A percentile compares a stretch with the other conserved stretches of the same genome.
Evolutionary conservation across 1,284 basidiomycete species (phyloP).

Genomic region (Cystobasidium pallidum): DNA sequence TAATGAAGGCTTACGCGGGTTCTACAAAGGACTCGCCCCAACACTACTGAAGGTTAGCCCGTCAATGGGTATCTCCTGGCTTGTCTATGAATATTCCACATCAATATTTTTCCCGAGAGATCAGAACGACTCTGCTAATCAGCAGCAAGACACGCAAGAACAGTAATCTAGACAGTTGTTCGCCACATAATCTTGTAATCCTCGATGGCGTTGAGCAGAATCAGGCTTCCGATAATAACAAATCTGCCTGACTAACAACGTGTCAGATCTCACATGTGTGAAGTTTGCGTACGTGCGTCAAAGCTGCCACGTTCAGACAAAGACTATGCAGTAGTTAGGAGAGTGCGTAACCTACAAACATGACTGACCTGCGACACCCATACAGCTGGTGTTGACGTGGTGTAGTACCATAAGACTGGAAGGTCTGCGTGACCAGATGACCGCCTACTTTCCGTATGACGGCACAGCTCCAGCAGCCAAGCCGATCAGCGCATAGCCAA

Average conservation of each 20-base stretch:
- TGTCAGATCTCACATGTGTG: too few relatives aligned
- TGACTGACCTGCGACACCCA: too few relatives aligned
- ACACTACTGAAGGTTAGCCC: conserved; percentile 45
- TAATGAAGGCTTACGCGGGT: conserved; percentile 87
- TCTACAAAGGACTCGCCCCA: conserved; percentile 74
- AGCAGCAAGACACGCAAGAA: conserved; percentile 23
- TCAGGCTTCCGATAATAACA: too few relatives aligned
- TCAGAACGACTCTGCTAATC: not conserved
- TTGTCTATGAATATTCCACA: conserved; percentile 41
- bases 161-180: not conserved
- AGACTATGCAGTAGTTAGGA: too few relatives aligned
- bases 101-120: conserved; percentile 30
- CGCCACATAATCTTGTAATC: too few relatives aligned
- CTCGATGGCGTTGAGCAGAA: too few relatives aligned
- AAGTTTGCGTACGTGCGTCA: too few relatives aligned
- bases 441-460: not conserved
- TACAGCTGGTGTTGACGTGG: too few relatives aligned
- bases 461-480: not conserved
- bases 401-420: not conserved
- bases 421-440: not conserved
- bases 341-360: too few relatives aligned
- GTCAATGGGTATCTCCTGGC: conserved; percentile 39
- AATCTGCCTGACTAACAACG: too few relatives aligned
- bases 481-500: not conserved
- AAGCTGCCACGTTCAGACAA: too few relatives aligned